phyloP scores from a whole-genome alignment of 768 basidiomycete species.

The Suillus subluteus region DNA sequence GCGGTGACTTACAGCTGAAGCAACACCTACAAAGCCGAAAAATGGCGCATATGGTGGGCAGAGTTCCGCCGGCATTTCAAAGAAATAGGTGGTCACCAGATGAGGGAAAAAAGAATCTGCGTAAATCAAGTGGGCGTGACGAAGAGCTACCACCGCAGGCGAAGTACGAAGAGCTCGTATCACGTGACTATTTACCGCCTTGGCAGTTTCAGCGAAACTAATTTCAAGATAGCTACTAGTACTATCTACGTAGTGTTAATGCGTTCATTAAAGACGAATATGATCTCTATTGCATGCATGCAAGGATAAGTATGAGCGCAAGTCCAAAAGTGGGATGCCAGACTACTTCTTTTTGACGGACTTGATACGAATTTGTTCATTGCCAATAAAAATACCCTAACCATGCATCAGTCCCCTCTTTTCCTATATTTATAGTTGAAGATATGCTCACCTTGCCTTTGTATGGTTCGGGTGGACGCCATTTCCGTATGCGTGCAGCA shows the following conservation, averaged over 20 bases:
- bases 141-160: slow-evolving; percentile 8
- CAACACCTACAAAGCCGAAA: slow-evolving; percentile 97
- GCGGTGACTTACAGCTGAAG: slow-evolving; percentile 73
- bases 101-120: background rate
- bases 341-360: slow-evolving; percentile 93
- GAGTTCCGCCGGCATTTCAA: slow-evolving; percentile 50
- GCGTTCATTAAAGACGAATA: background rate
- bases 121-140: background rate
- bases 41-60: slow-evolving; percentile 97
- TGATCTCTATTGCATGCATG: slow-evolving; percentile 12
- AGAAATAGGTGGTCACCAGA: background rate
- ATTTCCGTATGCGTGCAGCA: slow-evolving; percentile 81
- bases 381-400: slow-evolving; percentile 93
- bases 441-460: slow-evolving; percentile 83
- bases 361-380: slow-evolving; percentile 90
- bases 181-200: slow-evolving; percentile 5
- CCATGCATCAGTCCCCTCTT: background rate
- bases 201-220: background rate
- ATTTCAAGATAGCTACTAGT: background rate
- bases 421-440: background rate
- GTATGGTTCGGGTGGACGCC: slow-evolving; percentile 94
- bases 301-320: background rate
- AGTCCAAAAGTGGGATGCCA: background rate
- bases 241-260: background rate
- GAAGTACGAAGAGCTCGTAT: background rate